Conservation (phyloP, 2,329 filamentous ascomycete species). For the Cryphonectria carpinicola region DNA sequence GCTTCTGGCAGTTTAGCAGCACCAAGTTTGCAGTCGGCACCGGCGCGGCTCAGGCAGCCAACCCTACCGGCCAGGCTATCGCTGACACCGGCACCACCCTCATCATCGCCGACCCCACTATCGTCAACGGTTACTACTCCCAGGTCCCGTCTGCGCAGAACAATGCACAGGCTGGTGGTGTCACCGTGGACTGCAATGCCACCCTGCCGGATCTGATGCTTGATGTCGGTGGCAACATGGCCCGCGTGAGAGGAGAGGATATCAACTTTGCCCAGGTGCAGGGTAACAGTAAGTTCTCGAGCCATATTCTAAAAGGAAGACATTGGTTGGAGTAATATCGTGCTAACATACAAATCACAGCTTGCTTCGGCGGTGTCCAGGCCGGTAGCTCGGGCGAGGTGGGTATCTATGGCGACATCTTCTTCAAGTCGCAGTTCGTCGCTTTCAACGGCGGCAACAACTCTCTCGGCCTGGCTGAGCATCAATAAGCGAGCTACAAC, state of each 20-base stretch:
- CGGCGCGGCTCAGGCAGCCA: conserved; percentile 41
- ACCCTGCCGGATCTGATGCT: conserved; percentile 55
- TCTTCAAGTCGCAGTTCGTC: conserved; percentile 65
- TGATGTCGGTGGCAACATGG: conserved; percentile 61
- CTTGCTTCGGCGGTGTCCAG: conserved; percentile 72
- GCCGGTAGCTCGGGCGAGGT: conserved; percentile 53
- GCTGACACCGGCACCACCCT: conserved; percentile 67
- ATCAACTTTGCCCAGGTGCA: conserved; percentile 58
- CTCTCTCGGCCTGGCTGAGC: conserved; percentile 54
- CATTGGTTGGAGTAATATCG: conserved; percentile 16
- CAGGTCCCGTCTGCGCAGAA: conserved; percentile 49
- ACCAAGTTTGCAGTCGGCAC: conserved; percentile 59
- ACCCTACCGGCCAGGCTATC: conserved; percentile 50
- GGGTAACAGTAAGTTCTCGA: conserved; percentile 51
- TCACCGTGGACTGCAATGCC: conserved; percentile 52
- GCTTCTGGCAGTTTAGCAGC: conserved; percentile 72
- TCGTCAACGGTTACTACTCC: conserved; percentile 55
- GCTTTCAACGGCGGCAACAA: conserved; percentile 61
- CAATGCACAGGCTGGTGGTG: conserved; percentile 46
- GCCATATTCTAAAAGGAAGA: neutral
- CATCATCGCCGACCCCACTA: conserved; percentile 58
- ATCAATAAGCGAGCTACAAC: conserved; percentile 40
- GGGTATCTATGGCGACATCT: conserved; percentile 66
- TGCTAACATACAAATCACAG: conserved; percentile 36
- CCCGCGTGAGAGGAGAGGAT: conserved; percentile 56